Percentiles rank a stretch among this genome's conserved stretches.
Evolutionary conservation across 2,329 filamentous ascomycete species (phyloP).

Genomic region (Stromatinia cepivora): DNA sequence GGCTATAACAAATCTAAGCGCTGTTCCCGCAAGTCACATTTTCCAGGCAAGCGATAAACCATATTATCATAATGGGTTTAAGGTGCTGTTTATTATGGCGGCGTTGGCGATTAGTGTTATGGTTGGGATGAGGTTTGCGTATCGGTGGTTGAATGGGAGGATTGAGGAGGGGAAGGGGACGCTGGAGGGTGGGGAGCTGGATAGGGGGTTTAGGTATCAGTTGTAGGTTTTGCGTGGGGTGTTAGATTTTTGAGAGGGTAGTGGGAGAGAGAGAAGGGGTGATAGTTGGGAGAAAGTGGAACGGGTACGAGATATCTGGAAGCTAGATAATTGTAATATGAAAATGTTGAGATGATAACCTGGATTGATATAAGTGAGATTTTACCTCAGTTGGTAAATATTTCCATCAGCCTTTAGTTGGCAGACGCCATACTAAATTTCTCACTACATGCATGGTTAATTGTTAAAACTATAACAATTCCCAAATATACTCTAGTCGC

Average conservation of each 20-base stretch:
- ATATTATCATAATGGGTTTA: conserved; percentile 22
- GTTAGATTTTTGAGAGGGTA: neutral
- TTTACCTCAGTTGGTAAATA: too few relatives aligned
- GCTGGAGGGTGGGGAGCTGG: conserved; percentile 17
- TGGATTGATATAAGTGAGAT: neutral
- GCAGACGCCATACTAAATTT: too few relatives aligned
- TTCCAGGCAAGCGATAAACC: conserved; percentile 21
- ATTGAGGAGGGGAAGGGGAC: conserved; percentile 20
- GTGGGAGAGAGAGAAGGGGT: neutral
- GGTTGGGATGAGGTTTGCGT: conserved; percentile 13
- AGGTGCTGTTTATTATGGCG: conserved; percentile 21
- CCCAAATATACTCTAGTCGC: too few relatives aligned
- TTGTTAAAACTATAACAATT: too few relatives aligned
- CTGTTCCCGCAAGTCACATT: conserved; percentile 15
- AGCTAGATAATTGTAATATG: neutral
- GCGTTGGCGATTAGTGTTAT: conserved; percentile 19
- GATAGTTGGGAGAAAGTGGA: neutral
- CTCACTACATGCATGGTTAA: too few relatives aligned
- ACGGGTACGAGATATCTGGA: neutral
- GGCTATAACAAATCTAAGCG: conserved; percentile 20
- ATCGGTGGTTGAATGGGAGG: conserved; percentile 20
- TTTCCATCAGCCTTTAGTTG: too few relatives aligned
- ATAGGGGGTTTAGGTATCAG: conserved; percentile 23
- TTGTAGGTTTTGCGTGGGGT: neutral
- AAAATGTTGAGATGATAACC: neutral